These are phyloP conservation scores for Lantana camara DNA, from an alignment of 257 asterid genomes.

Conservation along the genomic window DNA sequence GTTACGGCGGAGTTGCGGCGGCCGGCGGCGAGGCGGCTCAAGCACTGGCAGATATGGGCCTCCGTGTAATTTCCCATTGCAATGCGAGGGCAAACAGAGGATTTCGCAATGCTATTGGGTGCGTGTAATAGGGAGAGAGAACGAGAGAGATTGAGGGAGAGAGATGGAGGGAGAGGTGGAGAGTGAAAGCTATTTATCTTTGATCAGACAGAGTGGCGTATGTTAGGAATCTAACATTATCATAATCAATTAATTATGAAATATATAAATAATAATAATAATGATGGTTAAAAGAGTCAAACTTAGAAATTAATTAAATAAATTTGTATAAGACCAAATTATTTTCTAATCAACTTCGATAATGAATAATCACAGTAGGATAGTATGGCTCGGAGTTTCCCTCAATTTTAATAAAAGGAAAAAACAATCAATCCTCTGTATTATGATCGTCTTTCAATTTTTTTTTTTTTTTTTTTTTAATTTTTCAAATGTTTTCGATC, in stretches of 20 bases:
- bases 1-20: slow-evolving; percentile 61
- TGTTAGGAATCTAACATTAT: neutral
- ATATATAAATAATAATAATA: neutral
- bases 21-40: slow-evolving; percentile 59
- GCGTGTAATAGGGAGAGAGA: slow-evolving; percentile 8
- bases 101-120: neutral
- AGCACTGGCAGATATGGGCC: slow-evolving; percentile 89
- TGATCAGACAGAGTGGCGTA: neutral
- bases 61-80: slow-evolving; percentile 58
- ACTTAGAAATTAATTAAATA: too few relatives aligned
- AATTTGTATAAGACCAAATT: too few relatives aligned
- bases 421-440: too few relatives aligned
- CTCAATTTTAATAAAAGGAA: too few relatives aligned
- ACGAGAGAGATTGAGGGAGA: neutral
- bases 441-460: too few relatives aligned
- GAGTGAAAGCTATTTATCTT: slow-evolving; percentile 30
- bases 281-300: too few relatives aligned
- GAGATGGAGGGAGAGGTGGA: slow-evolving; percentile 38
- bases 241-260: neutral
- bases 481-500: too few relatives aligned
- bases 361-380: too few relatives aligned
- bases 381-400: too few relatives aligned
- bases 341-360: too few relatives aligned
- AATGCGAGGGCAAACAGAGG: slow-evolving; percentile 16
- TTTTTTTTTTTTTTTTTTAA: too few relatives aligned